phyloP scores from a whole-genome alignment of 2,329 filamentous ascomycete species.

The Arthrobotrys sinensis region DNA sequence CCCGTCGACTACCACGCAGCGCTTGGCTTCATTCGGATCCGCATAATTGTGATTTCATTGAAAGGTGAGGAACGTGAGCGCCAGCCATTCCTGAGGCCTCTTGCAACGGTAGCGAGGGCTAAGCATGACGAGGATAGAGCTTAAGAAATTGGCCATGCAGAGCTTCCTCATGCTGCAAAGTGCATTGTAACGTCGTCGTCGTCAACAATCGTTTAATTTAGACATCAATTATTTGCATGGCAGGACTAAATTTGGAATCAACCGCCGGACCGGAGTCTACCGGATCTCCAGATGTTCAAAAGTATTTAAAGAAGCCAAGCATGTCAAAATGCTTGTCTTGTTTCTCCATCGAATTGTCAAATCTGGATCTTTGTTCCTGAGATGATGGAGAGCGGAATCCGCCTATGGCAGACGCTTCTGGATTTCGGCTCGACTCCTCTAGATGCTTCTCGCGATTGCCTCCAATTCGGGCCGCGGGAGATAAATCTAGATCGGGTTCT shows the following conservation, averaged over 20 bases:
- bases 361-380: slow-evolving; percentile 9
- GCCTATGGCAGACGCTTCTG: slow-evolving; percentile 9
- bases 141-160: slow-evolving; percentile 25
- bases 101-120: slow-evolving; percentile 31
- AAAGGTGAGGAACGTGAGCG: slow-evolving; percentile 3
- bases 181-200: slow-evolving; percentile 2
- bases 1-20: slow-evolving; percentile 12
- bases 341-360: slow-evolving; percentile 25
- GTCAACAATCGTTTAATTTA: not conserved
- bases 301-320: slow-evolving; percentile 8
- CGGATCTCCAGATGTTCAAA: not conserved
- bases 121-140: slow-evolving; percentile 20
- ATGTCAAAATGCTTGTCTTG: slow-evolving; percentile 11
- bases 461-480: slow-evolving; percentile 43
- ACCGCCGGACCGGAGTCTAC: slow-evolving; percentile 1
- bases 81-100: slow-evolving; percentile 25
- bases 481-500: slow-evolving; percentile 24
- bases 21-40: slow-evolving; percentile 22
- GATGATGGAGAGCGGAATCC: slow-evolving; percentile 3
- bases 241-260: slow-evolving; percentile 10
- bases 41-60: slow-evolving; percentile 15
- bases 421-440: slow-evolving; percentile 13
- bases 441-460: slow-evolving; percentile 30
- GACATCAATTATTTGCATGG: slow-evolving; percentile 4
- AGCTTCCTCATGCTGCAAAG: slow-evolving; percentile 34